Evolutionary conservation across 1,139 yeast species (phyloP), one percentile per base, ranked within the genome.

Genomic region (Yamadazyma conglobata): DNA sequence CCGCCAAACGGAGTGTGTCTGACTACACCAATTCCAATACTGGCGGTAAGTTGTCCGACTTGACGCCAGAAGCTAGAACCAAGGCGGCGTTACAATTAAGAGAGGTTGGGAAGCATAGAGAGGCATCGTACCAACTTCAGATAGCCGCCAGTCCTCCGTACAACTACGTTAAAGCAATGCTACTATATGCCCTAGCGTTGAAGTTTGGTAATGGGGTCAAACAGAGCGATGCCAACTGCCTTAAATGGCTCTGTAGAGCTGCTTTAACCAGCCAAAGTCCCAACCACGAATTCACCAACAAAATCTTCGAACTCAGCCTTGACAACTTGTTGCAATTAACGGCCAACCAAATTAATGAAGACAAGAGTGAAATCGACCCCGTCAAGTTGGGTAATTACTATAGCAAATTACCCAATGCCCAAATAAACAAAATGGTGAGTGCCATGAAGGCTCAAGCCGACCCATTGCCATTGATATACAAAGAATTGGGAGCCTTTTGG

Each of bases 191-290:
- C 0, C 56, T 81, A 43, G 82, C 91, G 0, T 56, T 84, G 19
- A 63, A 83, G 34, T 64, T 72, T 34, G 94, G 93, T 1, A 79
- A 79, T 56, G 94, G 94, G 0, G 77, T 80, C 10, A 67, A 75
- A 17, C 72, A 69, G 37, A 80, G 80, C 49, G 72, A 75, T 27
- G 48, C 58, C 10, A 73, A 70, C 33, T 75, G 88, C 1, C 63
- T 80, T 25, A 60, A 65, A 36, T 82, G 88, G 85, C 60, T 85
- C 4, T 68, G 75, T 40, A 58, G 60, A 37, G 56, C 68, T 35
- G 50, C 66, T 10, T 45, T 67, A 22, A 19, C 28, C 3, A 28
- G 28, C 17, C 26, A 33, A n/a, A 35, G 13, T 26, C 35, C 12
- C 17, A 24, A 19, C 4, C 25, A 37, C 17, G 31, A 23, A 2